A percentile compares a stretch with the other conserved stretches of the same genome.
These are phyloP conservation scores for Trametes elegans DNA, from an alignment of 768 basidiomycete species.

Conservation along the genomic window DNA sequence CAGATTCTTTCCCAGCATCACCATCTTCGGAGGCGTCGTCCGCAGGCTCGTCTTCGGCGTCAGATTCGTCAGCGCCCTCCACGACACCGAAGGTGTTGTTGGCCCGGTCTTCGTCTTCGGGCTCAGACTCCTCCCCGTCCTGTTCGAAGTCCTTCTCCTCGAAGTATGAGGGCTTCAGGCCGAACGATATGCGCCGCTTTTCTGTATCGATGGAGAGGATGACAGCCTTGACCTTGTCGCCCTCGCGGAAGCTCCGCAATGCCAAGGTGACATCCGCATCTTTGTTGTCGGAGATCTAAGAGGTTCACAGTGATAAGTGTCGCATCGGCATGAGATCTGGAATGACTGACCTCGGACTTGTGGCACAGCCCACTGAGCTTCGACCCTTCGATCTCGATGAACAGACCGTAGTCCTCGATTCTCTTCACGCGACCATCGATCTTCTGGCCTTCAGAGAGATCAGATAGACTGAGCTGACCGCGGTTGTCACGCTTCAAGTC, in stretches of 20 bases:
- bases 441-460: conserved; percentile 78
- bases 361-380: conserved; percentile 91
- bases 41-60: conserved; percentile 14
- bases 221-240: conserved; percentile 80
- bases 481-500: conserved; percentile 42
- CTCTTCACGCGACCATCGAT: conserved; percentile 76
- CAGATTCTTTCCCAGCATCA: conserved; percentile 30
- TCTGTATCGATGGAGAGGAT: conserved; percentile 72
- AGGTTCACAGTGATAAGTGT: background rate
- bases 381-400: conserved; percentile 84
- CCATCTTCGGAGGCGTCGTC: conserved; percentile 14
- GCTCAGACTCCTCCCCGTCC: conserved; percentile 32
- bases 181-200: conserved; percentile 77
- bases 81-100: conserved; percentile 33
- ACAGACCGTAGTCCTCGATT: conserved; percentile 88
- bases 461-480: conserved; percentile 41
- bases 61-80: conserved; percentile 24
- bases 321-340: background rate
- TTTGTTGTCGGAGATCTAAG: conserved; percentile 83
- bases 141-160: conserved; percentile 56
- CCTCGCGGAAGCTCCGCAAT: conserved; percentile 78
- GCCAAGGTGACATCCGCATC: conserved; percentile 78
- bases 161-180: conserved; percentile 89
- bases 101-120: conserved; percentile 23
- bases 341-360: conserved; percentile 72